Evolutionary conservation across 2,329 filamentous ascomycete genomes (phyloP), one percentile per base, ranked within the genome.

Genomic region (Venturia effusa): DNA sequence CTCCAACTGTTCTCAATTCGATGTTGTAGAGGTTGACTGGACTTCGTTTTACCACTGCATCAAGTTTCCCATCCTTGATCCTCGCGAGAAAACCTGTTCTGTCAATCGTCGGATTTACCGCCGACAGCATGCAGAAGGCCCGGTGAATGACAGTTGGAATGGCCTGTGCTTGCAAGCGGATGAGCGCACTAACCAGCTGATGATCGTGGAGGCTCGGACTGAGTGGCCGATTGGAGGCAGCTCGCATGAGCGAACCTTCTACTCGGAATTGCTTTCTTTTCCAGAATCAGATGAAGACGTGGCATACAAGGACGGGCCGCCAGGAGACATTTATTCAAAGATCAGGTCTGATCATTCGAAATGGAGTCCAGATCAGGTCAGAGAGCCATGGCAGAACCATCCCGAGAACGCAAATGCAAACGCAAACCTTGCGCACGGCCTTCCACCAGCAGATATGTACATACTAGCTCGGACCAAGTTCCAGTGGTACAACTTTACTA

Each of bases 71-170:
- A 76, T 90, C 13, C 69, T 77, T 39, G 71, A 75, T 2, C 78
- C 80, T n/a, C 73, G 74, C 34, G 69, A 71, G 10, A 71, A 71
- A 1, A 71, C 69, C 8, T 67, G 79, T n/a, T 75, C 81, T 66
- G 74, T 76, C n/a, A 78, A 79, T 63, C 69, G 72, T 54, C 74
- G 77, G 24, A 79, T 87, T 55, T 90, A 86, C 82, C 80, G 88
- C 8, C 82, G 88, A 19, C 80, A 87, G 61, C 85, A 90, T 68
- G 77, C 76, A 34, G 88, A 92, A 71, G 88, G 88, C 0, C 83
- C 87, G 0, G 84, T 91, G 19, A 88, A 92, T 67, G 86, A 91
- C 68, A 82, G 87, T 2, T 92, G 88, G 88, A 87, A 84, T 0
- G 83, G 85, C 64, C 75, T 92, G 3, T 81, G 81, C 4, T 75